phyloP scores from a whole-genome alignment of 495 filamentous ascomycete species.

The Acidomyces sp. region DNA sequence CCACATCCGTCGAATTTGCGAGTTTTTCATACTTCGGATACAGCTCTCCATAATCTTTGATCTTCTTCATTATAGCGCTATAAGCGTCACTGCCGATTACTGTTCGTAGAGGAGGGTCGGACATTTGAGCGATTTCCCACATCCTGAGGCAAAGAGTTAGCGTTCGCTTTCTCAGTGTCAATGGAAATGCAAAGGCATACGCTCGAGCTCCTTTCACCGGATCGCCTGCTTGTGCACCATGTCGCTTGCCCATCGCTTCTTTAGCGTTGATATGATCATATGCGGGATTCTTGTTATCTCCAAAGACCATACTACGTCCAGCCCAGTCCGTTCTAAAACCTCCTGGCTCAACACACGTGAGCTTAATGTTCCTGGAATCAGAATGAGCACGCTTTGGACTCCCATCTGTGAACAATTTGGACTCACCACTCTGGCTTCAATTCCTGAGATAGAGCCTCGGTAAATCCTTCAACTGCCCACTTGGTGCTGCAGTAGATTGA shows the following conservation, averaged over 20 bases:
- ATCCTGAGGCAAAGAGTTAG: no score
- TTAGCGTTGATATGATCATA: slow-evolving; percentile 32
- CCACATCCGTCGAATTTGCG: slow-evolving; percentile 35
- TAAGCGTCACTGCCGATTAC: slow-evolving; percentile 36
- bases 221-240: slow-evolving; percentile 35
- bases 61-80: slow-evolving; percentile 29
- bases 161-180: no score
- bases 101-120: slow-evolving; percentile 34
- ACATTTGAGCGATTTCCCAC: slow-evolving; percentile 33
- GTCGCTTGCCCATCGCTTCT: slow-evolving; percentile 24
- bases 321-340: slow-evolving; percentile 30
- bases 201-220: slow-evolving; percentile 33
- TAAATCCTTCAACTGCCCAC: slow-evolving; percentile 32
- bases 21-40: slow-evolving; percentile 35
- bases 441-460: slow-evolving; percentile 25
- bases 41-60: slow-evolving; percentile 30
- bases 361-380: slow-evolving; percentile 28
- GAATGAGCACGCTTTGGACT: no score
- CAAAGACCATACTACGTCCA: slow-evolving; percentile 27
- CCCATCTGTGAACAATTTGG: no score
- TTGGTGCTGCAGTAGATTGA: slow-evolving; percentile 32
- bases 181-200: no score
- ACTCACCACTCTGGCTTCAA: slow-evolving; percentile 31
- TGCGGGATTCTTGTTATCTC: slow-evolving; percentile 28
- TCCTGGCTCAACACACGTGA: slow-evolving; percentile 29